These are phyloP conservation scores for Tuber umbilicatum DNA, from an alignment of 495 filamentous ascomycete genomes.

Conservation along the genomic window DNA sequence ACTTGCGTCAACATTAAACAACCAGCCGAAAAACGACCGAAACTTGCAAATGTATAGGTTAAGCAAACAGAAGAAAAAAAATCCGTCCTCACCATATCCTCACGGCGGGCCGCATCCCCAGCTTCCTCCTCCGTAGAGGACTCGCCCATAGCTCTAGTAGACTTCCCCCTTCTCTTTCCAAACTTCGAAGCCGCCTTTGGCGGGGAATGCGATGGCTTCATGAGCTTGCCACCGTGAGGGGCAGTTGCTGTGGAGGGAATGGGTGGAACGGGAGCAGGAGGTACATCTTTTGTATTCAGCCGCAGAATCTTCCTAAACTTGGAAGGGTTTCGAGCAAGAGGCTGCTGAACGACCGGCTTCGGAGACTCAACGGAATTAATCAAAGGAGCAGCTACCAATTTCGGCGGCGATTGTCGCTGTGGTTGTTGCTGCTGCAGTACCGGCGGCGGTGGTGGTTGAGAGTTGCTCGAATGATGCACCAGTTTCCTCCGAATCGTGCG, in stretches of 20 bases:
- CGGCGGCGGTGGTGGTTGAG: constrained; percentile 13
- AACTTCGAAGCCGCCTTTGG: constrained; percentile 14
- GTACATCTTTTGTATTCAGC: constrained; percentile 32
- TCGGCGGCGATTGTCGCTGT: background rate
- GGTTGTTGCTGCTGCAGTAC: constrained; percentile 2
- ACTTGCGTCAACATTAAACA: background rate
- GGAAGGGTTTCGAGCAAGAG: constrained; percentile 29
- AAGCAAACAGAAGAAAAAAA: background rate
- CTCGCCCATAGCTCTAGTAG: constrained; percentile 4
- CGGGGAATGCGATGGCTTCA: constrained; percentile 10
- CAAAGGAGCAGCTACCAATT: constrained; percentile 1
- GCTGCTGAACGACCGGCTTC: constrained; percentile 22
- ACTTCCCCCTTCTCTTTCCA: constrained; percentile 13
- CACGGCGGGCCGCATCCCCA: background rate
- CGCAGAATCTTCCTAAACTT: constrained; percentile 37
- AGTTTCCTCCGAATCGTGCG: constrained; percentile 38
- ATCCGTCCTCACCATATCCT: background rate
- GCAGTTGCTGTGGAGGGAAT: constrained; percentile 6
- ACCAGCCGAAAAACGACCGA: background rate
- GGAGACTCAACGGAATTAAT: constrained; percentile 6
- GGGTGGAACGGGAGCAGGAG: constrained; percentile 13
- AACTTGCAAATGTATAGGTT: background rate
- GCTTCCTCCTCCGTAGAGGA: constrained; percentile 15
- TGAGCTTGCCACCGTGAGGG: constrained; percentile 15
- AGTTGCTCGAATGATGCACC: constrained; percentile 4